Percentiles rank a stretch among this genome's conserved stretches.
phyloP scores from a whole-genome alignment of 2,329 filamentous ascomycete species.

The Claviceps sp. region DNA sequence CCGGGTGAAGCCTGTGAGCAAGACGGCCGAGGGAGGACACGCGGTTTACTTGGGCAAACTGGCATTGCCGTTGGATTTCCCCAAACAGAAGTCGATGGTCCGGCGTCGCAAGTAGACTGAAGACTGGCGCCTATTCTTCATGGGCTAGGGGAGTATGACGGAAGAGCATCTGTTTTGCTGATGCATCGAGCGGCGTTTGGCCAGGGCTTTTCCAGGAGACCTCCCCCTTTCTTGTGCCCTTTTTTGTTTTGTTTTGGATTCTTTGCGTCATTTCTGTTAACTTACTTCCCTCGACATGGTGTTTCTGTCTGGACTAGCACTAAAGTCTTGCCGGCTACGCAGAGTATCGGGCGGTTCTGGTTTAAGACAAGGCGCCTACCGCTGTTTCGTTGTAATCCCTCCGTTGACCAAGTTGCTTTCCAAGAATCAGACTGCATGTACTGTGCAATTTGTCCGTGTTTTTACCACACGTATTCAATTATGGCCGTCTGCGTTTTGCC shows the following conservation, averaged over 20 bases:
- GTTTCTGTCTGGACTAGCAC: background rate
- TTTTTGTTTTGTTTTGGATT: background rate
- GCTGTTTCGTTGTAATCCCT: background rate
- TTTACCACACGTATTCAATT: background rate
- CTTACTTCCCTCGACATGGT: background rate
- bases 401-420: background rate
- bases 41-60: conserved; percentile 49
- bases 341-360: background rate
- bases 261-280: no score
- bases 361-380: background rate
- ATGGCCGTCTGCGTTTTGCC: no score
- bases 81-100: conserved; percentile 38
- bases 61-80: conserved; percentile 69
- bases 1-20: conserved; percentile 45
- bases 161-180: background rate
- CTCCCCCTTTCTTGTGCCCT: background rate
- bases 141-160: background rate
- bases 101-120: conserved; percentile 16
- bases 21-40: conserved; percentile 44
- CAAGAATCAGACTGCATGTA: background rate
- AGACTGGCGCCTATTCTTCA: background rate
- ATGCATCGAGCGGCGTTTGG: conserved; percentile 7
- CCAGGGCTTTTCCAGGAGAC: background rate
- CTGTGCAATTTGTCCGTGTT: background rate
- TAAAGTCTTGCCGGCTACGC: no score